Percentiles rank a stretch among this genome's conserved stretches.
Conservation (phyloP, 371 early-diverging fungal species). For the Mortierella sp. region DNA sequence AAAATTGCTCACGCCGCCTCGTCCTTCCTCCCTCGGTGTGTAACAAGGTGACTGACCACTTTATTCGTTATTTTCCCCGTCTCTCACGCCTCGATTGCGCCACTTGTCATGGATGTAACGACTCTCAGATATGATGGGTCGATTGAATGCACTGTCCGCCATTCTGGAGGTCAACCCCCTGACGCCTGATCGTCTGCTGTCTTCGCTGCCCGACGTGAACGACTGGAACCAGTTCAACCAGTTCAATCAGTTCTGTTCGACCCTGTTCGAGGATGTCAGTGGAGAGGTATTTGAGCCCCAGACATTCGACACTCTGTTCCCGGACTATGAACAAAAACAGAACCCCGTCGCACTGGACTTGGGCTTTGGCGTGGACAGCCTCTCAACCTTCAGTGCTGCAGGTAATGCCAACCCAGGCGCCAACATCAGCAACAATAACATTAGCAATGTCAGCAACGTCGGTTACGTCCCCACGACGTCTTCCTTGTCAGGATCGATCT, state of each 20-base stretch:
- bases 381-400: conserved; percentile 13
- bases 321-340: conserved; percentile 42
- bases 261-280: conserved; percentile 45
- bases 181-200: conserved; percentile 54
- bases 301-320: conserved; percentile 36
- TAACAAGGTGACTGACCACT: background rate
- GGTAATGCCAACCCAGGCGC: conserved; percentile 1
- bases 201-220: conserved; percentile 59
- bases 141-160: conserved; percentile 57
- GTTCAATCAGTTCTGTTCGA: conserved; percentile 47
- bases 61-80: background rate
- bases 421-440: background rate
- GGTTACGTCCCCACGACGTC: conserved; percentile 2
- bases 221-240: conserved; percentile 61
- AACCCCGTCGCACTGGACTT: conserved; percentile 28
- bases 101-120: background rate
- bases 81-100: background rate
- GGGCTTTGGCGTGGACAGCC: conserved; percentile 7
- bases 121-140: conserved; percentile 62
- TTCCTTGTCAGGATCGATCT: conserved; percentile 28
- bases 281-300: conserved; percentile 46
- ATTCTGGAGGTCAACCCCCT: conserved; percentile 49
- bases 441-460: conserved; percentile 4
- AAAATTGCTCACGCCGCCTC: too few species aligned
- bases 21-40: too few species aligned